These are phyloP conservation scores for Rhodosorus marinus DNA, from an alignment of 23 red algal genomes.

Conservation along the genomic window DNA sequence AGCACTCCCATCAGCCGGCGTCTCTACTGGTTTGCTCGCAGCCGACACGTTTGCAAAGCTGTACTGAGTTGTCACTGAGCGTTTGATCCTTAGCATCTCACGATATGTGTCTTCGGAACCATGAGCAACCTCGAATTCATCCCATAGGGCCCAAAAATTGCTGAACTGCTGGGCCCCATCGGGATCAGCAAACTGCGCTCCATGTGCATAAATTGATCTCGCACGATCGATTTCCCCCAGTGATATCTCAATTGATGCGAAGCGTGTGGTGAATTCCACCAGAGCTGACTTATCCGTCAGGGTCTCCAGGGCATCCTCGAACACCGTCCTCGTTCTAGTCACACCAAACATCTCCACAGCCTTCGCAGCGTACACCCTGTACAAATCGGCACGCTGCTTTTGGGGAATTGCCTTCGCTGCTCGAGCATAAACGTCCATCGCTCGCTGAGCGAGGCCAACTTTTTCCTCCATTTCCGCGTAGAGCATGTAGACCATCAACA, in stretches of 20 bases:
- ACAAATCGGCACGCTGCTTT: constrained; percentile 13
- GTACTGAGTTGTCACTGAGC: too few species aligned
- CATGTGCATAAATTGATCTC: constrained; percentile 25
- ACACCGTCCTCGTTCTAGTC: constrained; percentile 16
- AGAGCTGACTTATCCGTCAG: constrained; percentile 14
- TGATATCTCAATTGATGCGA: constrained; percentile 35
- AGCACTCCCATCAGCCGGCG: too few species aligned
- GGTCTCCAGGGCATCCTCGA: constrained; percentile 35
- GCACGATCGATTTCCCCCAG: constrained; percentile 48
- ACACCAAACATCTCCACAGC: constrained; percentile 19
- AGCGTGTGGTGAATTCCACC: constrained; percentile 30
- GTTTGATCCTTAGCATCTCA: too few species aligned
- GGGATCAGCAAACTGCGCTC: constrained; percentile 33
- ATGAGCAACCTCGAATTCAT: too few species aligned
- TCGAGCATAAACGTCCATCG: constrained; percentile 18
- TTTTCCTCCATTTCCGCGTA: constrained; percentile 44
- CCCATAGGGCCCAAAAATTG: too few species aligned
- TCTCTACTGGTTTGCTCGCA: too few species aligned
- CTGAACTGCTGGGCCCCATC: too few species aligned
- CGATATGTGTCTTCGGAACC: too few species aligned
- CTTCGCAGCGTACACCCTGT: constrained; percentile 22
- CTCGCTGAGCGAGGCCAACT: constrained; percentile 8
- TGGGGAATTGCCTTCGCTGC: constrained; percentile 8
- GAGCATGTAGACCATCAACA: constrained; percentile 13
- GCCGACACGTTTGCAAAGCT: too few species aligned